Evolutionary conservation across 1,284 basidiomycete species (phyloP).

Genomic region (Schizophyllum amplum): DNA sequence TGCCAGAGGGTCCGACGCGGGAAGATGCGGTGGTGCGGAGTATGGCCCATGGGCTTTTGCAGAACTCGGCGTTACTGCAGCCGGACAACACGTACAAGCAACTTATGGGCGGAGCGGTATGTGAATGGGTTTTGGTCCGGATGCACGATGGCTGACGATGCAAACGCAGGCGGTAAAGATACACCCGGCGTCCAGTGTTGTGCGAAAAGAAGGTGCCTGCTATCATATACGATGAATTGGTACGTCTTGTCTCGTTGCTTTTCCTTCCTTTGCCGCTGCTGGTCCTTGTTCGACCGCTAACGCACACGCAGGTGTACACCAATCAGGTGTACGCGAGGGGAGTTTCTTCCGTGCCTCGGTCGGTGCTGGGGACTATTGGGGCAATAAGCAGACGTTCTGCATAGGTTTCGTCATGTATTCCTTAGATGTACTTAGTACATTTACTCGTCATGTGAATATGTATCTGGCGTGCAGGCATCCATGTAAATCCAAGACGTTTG

Average conservation of each 20-base stretch:
- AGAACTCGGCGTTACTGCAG: slow-evolving; percentile 78
- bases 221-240: slow-evolving; percentile 88
- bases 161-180: slow-evolving; percentile 68
- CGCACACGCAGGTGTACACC: slow-evolving; percentile 62
- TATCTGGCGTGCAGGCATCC: no score
- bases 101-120: slow-evolving; percentile 68
- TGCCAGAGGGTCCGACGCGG: slow-evolving; percentile 28
- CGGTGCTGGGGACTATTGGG: not conserved
- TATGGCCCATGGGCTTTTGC: slow-evolving; percentile 69
- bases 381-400: not conserved
- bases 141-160: slow-evolving; percentile 4
- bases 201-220: slow-evolving; percentile 74
- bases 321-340: slow-evolving; percentile 82
- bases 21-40: slow-evolving; percentile 57
- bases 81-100: slow-evolving; percentile 83
- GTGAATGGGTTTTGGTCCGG: slow-evolving; percentile 29
- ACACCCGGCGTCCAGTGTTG: slow-evolving; percentile 77
- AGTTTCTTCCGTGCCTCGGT: slow-evolving; percentile 64
- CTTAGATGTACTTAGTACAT: no score
- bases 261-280: not conserved
- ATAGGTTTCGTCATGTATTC: no score
- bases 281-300: slow-evolving; percentile 3
- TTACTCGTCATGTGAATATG: no score
- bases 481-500: no score
- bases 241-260: slow-evolving; percentile 32